Evolutionary conservation across 768 basidiomycete genomes (phyloP).

Genomic region (Termitomyces sp.): DNA sequence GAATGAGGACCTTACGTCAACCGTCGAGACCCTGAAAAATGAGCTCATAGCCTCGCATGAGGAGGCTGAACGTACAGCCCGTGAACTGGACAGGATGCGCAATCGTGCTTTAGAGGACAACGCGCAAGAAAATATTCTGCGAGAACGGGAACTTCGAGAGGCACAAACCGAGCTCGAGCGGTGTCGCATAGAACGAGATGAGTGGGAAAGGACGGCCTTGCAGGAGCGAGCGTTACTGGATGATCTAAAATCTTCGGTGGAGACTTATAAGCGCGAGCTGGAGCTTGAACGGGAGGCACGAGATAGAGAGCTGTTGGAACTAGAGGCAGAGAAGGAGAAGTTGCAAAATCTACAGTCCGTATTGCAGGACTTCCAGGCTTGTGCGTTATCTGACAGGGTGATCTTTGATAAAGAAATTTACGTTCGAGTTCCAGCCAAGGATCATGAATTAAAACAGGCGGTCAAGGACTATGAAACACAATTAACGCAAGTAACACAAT

Average conservation of each 20-base stretch:
- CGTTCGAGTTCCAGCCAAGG: constrained; percentile 57
- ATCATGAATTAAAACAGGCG: constrained; percentile 83
- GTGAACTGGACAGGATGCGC: constrained; percentile 66
- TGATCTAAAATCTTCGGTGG: constrained; percentile 54
- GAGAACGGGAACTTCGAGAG: constrained; percentile 80
- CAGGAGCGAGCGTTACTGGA: constrained; percentile 71
- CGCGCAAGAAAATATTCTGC: constrained; percentile 61
- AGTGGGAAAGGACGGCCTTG: constrained; percentile 45
- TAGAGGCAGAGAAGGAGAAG: constrained; percentile 69
- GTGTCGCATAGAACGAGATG: constrained; percentile 72
- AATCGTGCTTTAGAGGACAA: constrained; percentile 59
- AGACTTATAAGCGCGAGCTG: constrained; percentile 55
- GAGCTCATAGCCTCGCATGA: constrained; percentile 75
- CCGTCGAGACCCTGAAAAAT: constrained; percentile 72
- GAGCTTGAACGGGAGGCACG: constrained; percentile 60
- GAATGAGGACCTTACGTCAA: constrained; percentile 65
- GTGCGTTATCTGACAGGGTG: constrained; percentile 39
- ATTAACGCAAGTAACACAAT: constrained; percentile 61
- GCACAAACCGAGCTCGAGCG: constrained; percentile 83
- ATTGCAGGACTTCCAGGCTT: constrained; percentile 90
- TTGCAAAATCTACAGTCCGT: constrained; percentile 86
- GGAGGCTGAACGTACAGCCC: constrained; percentile 66
- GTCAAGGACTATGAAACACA: constrained; percentile 79
- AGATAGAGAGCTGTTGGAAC: constrained; percentile 46
- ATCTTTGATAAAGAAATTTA: background rate